Evolutionary conservation across 164 flowering plant genomes (phyloP), one percentile per base, ranked within the genome.

Genomic region (Liquidambar formosana): DNA sequence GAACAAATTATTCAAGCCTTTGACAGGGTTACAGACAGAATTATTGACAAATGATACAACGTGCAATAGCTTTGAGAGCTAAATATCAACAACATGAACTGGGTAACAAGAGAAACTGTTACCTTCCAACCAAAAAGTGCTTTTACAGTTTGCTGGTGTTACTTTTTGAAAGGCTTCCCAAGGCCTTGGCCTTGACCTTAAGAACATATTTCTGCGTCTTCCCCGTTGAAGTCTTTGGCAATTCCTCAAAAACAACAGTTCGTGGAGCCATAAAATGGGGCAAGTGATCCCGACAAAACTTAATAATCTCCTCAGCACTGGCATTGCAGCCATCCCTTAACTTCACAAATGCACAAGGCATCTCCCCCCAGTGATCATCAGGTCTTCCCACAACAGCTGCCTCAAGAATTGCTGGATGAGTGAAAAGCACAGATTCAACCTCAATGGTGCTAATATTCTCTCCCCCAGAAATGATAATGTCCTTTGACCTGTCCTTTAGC

Each of bases 391-490:
- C 90, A 5, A 86, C 85, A 23, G 88, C 88, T 0, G 88, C 88
- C 64, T 86, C 90, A 18, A 84, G 77, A 21, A 86, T 78, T 5
- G 79, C 82, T 11, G 86, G 88, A 70, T 86, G 90, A 51, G 76
- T 59, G 61, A 63, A 86, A 10, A 86, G 67, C 14, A 81, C 83
- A 10, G 85, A 62, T 60, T 86, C 90, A 26, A 86, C 86, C 71
- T 86, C 90, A 49, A 86, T 78, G 8, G 88, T 75, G 76, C 90
- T 86, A 4, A 84, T 78, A 27, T 86, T 86, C 64, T 86, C 90
- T 46, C 90, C 90, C 18, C 90, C 90, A 0, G 87, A 81, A 25
- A 86, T 82, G 26, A 86, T 84, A 8, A 86, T 79, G 51, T 86
- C 89, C 70, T 86, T 86, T 1, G 78, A 81, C 0, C 90, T 80